phyloP scores from a whole-genome alignment of 1,284 basidiomycete species.

The Leccinum angustisporum region DNA sequence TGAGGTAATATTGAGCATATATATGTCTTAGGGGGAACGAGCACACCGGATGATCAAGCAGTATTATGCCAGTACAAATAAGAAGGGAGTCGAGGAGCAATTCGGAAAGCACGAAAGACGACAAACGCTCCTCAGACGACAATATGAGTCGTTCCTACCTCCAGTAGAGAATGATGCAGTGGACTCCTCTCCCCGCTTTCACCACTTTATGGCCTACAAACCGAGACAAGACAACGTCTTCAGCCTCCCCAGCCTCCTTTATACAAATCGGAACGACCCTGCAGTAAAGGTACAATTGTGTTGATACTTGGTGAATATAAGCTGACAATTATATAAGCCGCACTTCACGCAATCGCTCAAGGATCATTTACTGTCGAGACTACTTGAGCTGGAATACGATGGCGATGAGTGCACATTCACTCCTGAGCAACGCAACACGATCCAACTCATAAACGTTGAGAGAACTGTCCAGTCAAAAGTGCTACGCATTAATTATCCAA shows the following conservation, averaged over 20 bases:
- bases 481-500: background rate
- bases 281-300: background rate
- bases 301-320: background rate
- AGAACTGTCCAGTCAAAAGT: background rate
- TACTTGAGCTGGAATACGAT: background rate
- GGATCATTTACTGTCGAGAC: background rate
- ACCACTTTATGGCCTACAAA: background rate
- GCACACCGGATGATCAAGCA: background rate
- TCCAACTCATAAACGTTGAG: background rate
- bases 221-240: background rate
- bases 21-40: background rate
- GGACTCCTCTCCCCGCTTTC: background rate
- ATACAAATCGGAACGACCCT: background rate
- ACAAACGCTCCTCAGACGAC: background rate
- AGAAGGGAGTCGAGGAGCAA: background rate
- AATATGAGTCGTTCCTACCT: background rate
- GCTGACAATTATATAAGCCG: background rate
- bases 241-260: background rate
- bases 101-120: background rate
- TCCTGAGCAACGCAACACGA: background rate
- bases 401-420: background rate
- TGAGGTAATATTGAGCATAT: too few relatives aligned
- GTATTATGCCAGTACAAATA: background rate
- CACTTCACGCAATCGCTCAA: background rate
- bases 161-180: background rate